Conservation (phyloP, 208 protist species). For the Crithidia mellificae region DNA sequence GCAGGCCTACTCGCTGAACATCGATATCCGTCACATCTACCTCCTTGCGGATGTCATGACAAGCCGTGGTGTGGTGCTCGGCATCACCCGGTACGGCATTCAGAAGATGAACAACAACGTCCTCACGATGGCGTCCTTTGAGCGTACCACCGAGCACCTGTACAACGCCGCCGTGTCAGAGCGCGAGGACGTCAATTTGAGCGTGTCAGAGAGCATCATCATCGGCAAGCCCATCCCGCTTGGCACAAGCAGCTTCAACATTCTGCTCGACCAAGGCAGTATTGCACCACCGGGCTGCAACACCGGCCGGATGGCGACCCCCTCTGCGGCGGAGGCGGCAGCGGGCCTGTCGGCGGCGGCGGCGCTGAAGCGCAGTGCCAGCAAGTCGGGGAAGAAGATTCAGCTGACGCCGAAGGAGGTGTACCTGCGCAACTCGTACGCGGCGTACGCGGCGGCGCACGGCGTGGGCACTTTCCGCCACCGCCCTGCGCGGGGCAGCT, state of each 20-base stretch:
- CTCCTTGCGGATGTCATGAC: slow-evolving; percentile 99
- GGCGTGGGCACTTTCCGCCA: slow-evolving; percentile 5
- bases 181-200: slow-evolving; percentile 76
- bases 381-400: slow-evolving; percentile 7
- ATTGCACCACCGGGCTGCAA: slow-evolving; percentile 27
- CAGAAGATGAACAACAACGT: slow-evolving; percentile 99
- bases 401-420: slow-evolving; percentile 32
- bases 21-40: slow-evolving; percentile 98
- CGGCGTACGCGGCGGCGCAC: slow-evolving; percentile 7
- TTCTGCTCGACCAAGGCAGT: slow-evolving; percentile 65
- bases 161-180: slow-evolving; percentile 97
- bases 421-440: slow-evolving; percentile 29
- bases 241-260: slow-evolving; percentile 95
- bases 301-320: slow-evolving; percentile 17
- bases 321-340: slow-evolving; percentile 3
- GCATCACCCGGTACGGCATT: slow-evolving; percentile 99
- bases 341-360: neutral
- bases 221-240: slow-evolving; percentile 96
- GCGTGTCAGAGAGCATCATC: slow-evolving; percentile 98
- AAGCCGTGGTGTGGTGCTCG: slow-evolving; percentile 96
- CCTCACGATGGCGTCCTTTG: slow-evolving; percentile 99
- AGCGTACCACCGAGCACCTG: slow-evolving; percentile 99
- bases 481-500: slow-evolving; percentile 12
- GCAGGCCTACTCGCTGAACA: slow-evolving; percentile 95
- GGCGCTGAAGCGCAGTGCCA: slow-evolving; percentile 3